Base-by-base conservation (phyloP, 2,329 filamentous ascomycete genomes). In the Rutstroemia sp. region DNA sequence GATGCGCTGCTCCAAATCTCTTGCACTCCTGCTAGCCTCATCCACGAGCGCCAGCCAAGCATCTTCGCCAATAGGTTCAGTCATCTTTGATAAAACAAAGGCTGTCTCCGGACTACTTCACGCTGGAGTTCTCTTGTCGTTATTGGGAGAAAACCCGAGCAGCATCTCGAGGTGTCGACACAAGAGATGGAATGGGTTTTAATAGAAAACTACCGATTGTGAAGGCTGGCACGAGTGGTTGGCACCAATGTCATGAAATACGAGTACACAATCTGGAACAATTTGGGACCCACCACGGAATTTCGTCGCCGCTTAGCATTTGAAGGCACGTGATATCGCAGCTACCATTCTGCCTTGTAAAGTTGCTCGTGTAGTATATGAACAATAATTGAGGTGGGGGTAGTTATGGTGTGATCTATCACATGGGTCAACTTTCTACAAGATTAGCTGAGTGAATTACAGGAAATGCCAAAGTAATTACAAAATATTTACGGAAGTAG, bases 31-130 rank as follows among this genome's bases (percentile, higher is more conserved):
- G 56, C 78, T 81, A 63, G 87, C 81, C 70, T 92, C 88, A 60
- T 88, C 82, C 61, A 92, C 79, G 71, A 87, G 88, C 64, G 87
- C 86, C 63, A 87, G 72, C 88, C 88, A 94, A 69, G 80, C 80
- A 57, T 87, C 83, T 74, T 94, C 88, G 65, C 87, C 87, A 63
- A 90, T 77, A 47, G 87, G 85, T 57, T 69, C 66, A n/a, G 64
- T 49, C 68, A 70, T 71, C 42, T 46, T 58, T 17, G 34, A 38
- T 41, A 51, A 45, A 51, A 51, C 19, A 56, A 56, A 51, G 53
- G 38, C 44, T 37, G 34, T 51, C 53, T 45, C 30, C 47, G 27
- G 27, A 56, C 53, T 45, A 38, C 47, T 56, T 51, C 53, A 56
- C 53, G 49, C 50, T 51, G 53, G 38, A 45, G 41, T 51, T 56